A percentile compares a stretch with the other conserved stretches of the same genome.
Conservation (phyloP, 306 rosid species). For the Malus orientalis region DNA sequence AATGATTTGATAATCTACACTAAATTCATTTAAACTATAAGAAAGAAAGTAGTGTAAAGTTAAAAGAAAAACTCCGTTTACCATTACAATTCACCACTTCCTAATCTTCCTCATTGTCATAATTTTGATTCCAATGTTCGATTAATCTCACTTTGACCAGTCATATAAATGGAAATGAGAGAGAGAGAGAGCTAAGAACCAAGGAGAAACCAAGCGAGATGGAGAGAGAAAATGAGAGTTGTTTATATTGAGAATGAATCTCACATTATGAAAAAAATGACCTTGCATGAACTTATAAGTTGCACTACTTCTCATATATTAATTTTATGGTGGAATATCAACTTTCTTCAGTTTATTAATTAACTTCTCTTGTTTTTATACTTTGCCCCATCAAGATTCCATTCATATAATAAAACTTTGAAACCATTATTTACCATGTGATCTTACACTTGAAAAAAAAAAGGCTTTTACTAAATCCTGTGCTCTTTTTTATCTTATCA, state of each 20-base stretch:
- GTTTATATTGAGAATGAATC: no score
- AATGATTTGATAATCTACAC: no score
- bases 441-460: neutral
- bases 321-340: no score
- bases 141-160: neutral
- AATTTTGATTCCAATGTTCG: neutral
- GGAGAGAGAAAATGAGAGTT: neutral
- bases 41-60: no score
- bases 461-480: neutral
- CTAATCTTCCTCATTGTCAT: neutral
- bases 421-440: neutral
- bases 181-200: neutral
- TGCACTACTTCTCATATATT: no score
- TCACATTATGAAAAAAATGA: no score
- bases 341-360: no score
- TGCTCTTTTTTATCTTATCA: neutral
- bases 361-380: neutral
- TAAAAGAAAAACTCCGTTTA: no score
- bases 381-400: neutral
- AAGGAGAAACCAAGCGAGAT: neutral
- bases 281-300: no score
- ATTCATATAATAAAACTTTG: neutral
- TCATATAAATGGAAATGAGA: neutral
- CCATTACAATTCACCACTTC: neutral
- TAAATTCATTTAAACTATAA: no score